phyloP scores from a whole-genome alignment of 140 eudicot genomes.

The Anethum foeniculum region DNA sequence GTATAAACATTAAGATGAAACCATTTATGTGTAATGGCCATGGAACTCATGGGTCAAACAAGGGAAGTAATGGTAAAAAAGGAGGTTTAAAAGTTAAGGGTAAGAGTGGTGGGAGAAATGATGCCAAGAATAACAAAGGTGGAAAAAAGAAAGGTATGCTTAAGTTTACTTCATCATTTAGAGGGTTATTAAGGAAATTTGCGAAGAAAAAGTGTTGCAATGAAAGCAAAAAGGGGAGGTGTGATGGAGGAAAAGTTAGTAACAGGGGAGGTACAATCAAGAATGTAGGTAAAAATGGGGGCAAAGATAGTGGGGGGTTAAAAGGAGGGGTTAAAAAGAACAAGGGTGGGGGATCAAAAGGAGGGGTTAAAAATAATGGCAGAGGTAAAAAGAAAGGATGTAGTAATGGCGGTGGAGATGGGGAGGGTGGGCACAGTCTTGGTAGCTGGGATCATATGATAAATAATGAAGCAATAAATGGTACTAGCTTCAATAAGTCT shows the following conservation, averaged over 20 bases:
- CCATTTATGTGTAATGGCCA: constrained; percentile 7
- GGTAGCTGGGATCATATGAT: constrained; percentile 26
- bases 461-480: constrained; percentile 40
- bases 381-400: constrained; percentile 12
- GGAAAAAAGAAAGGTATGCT: constrained; percentile 38
- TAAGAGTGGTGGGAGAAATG: constrained; percentile 16
- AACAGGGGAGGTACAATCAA: constrained; percentile 14
- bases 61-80: background rate
- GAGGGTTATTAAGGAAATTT: constrained; percentile 41
- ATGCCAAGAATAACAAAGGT: constrained; percentile 15
- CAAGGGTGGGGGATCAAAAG: constrained; percentile 17
- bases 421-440: constrained; percentile 10
- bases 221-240: constrained; percentile 24
- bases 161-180: constrained; percentile 17
- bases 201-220: constrained; percentile 29
- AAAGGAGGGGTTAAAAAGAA: constrained; percentile 17
- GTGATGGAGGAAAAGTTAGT: constrained; percentile 7
- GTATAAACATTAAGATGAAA: constrained; percentile 32
- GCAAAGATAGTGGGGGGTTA: constrained; percentile 24
- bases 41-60: background rate
- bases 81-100: constrained; percentile 6
- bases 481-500: constrained; percentile 17
- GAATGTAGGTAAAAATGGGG: constrained; percentile 19
- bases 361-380: constrained; percentile 16
- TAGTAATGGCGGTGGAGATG: constrained; percentile 13